Base-by-base conservation (phyloP, 768 basidiomycete species). In the Hericium coralloides region DNA sequence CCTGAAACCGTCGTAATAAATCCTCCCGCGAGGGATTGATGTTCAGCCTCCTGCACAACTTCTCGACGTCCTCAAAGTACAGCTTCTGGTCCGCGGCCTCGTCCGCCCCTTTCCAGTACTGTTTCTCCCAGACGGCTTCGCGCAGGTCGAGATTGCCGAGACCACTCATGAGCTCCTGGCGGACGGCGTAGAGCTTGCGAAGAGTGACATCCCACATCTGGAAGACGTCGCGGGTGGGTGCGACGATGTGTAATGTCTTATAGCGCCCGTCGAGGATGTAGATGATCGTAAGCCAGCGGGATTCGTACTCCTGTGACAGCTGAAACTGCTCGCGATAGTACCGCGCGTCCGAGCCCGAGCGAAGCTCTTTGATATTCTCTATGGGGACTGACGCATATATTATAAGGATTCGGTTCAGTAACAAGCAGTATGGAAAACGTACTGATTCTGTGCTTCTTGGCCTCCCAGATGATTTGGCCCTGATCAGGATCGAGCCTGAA, bases 211-310 rank as follows among this genome's bases (percentile, higher is more conserved):
- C 79, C 84, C 83, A 85, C 62, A 81, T 73, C n/a, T 73, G 70
- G 64, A 82, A 81, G 64, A 85, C 78, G 52, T 85, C 79, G 26
- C 71, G 69, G 0, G 83, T 82, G 2, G 83, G 77, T 2, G 93
- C 87, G 55, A 95, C 78, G 59, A 95, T 77, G 65, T 97, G 92
- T 23, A 94, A 78, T 0, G 88, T 88, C 73, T 95, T 95, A 76
- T 90, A 92, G 22, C 74, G 76, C 12, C 84, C 87, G 47, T 85
- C 82, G 51, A 85, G 73, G 58, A 88, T 82, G 64, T 95, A 93
- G 60, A 93, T 82, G 67, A 90, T 82, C 0, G 92, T 90, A 61
- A 95, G 79, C 90, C 92, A 95, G 18, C 84, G 77, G 39, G 79
- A 73, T 62, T 89, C 85, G 57, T 78, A 77, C 53, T 82, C 79